A percentile compares a stretch with the other conserved stretches of the same genome.
phyloP scores from a whole-genome alignment of 345 rosid genomes.

The Populus simonii region DNA sequence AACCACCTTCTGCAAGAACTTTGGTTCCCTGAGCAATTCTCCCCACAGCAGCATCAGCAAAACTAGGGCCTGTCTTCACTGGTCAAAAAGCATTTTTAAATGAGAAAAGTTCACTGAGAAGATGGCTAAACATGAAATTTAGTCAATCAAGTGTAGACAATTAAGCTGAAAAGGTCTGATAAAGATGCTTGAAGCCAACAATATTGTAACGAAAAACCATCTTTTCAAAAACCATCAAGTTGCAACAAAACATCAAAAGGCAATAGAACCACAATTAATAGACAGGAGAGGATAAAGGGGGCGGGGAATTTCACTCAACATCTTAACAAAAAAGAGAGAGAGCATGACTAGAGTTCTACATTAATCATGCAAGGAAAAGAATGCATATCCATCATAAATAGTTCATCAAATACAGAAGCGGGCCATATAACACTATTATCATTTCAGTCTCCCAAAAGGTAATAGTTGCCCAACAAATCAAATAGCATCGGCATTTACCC shows the following conservation, averaged over 20 bases:
- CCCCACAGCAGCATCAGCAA: constrained; percentile 87
- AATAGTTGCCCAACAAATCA: not conserved
- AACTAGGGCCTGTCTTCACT: constrained; percentile 95
- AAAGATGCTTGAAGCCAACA: not conserved
- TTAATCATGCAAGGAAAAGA: not conserved
- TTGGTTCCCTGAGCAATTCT: constrained; percentile 91
- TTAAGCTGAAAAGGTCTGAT: not conserved
- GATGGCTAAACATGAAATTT: not conserved
- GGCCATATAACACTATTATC: not conserved
- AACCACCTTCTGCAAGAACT: constrained; percentile 94
- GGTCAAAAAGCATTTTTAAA: constrained; percentile 2
- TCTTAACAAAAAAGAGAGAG: not conserved
- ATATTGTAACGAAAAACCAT: not conserved
- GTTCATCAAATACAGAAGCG: not conserved
- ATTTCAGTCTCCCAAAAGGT: no score
- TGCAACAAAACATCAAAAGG: not conserved
- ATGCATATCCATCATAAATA: not conserved
- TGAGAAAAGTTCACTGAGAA: not conserved
- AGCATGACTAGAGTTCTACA: not conserved
- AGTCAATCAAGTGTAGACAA: not conserved
- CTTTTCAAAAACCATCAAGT: not conserved
- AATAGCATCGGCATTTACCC: not conserved
- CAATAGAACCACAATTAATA: not conserved
- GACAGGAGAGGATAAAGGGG: not conserved
- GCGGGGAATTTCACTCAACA: not conserved